phyloP scores from a whole-genome alignment of 1,139 yeast species.

The Protomyces lactucae-debilis region DNA sequence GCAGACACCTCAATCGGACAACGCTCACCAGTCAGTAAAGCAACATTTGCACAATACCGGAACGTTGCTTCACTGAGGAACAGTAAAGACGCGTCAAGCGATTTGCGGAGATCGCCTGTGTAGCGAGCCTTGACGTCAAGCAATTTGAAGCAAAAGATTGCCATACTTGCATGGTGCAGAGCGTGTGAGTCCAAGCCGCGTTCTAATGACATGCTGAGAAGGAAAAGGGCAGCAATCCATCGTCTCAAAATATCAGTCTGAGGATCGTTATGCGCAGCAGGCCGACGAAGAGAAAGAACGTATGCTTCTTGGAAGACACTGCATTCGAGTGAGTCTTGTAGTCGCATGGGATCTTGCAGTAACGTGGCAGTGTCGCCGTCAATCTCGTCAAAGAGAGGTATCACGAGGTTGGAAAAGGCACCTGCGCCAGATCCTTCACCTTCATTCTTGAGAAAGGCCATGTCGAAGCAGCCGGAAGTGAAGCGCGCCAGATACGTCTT shows the following conservation, averaged over 20 bases:
- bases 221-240: neutral
- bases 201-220: neutral
- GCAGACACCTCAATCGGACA: neutral
- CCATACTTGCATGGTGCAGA: neutral
- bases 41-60: neutral
- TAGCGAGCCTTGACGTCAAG: neutral
- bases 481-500: neutral
- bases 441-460: neutral
- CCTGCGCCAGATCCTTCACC: neutral
- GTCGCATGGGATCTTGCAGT: neutral
- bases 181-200: neutral
- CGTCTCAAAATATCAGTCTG: neutral
- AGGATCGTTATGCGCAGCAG: neutral
- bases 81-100: neutral
- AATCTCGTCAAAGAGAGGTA: neutral
- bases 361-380: neutral
- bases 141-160: neutral
- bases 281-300: neutral
- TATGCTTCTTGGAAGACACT: neutral
- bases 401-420: neutral
- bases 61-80: neutral
- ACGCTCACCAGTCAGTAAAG: neutral
- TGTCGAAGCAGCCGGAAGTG: neutral
- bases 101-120: neutral
- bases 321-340: neutral